Percentiles rank a stretch among this genome's conserved stretches.
These are phyloP conservation scores for Tolypocladium tropicale DNA, from an alignment of 2,329 filamentous ascomycete species.

Conservation along the genomic window DNA sequence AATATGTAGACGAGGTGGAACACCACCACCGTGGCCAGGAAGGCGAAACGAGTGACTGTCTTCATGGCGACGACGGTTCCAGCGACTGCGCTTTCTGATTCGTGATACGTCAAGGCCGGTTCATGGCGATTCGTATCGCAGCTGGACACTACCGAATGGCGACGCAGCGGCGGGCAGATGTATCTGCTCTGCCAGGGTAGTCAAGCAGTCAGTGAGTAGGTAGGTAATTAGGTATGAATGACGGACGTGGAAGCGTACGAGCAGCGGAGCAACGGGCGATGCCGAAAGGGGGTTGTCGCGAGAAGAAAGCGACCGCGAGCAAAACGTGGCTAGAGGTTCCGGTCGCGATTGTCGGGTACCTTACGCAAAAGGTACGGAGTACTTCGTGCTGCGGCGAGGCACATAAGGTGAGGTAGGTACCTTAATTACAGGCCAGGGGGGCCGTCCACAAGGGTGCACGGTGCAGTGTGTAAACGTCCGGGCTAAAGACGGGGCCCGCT, in stretches of 20 bases:
- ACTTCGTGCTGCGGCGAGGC: no score
- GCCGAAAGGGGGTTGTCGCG: background rate
- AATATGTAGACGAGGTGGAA: constrained; percentile 92
- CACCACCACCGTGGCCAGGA: constrained; percentile 76
- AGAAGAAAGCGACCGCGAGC: background rate
- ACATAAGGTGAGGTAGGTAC: no score
- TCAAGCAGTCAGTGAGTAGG: background rate
- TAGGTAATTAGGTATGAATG: no score
- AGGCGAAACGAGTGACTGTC: constrained; percentile 58
- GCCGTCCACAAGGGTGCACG: background rate
- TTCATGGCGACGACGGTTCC: constrained; percentile 32
- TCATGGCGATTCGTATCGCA: background rate
- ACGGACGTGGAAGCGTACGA: background rate
- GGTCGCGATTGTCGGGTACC: background rate
- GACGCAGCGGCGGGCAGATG: background rate
- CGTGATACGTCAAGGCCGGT: background rate
- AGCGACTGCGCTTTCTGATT: background rate
- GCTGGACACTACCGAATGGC: background rate
- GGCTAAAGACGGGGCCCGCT: background rate
- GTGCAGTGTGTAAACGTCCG: no score
- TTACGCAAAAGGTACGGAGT: background rate
- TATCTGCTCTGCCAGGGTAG: background rate
- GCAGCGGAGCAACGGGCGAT: background rate
- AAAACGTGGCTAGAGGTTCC: background rate
- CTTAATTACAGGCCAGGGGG: no score